These are phyloP conservation scores for Noccaea bulbosa DNA, from an alignment of 345 rosid species.

Conservation along the genomic window DNA sequence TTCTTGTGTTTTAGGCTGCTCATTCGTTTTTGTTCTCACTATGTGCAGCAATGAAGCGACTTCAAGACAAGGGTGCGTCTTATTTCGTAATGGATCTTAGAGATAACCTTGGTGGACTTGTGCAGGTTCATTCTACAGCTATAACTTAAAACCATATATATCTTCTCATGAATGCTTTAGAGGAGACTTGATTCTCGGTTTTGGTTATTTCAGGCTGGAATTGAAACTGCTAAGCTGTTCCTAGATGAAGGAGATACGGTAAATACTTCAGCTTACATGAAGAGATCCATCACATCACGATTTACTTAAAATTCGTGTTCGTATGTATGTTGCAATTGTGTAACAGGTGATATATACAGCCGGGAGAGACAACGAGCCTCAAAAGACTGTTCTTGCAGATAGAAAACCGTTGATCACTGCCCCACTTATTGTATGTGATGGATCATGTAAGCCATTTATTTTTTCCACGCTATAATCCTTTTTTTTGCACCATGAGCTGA, in stretches of 20 bases:
- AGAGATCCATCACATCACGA: not conserved
- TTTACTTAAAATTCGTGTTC: conserved; percentile 9
- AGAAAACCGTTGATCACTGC: conserved; percentile 59
- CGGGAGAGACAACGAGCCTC: conserved; percentile 79
- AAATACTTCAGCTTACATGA: conserved; percentile 25
- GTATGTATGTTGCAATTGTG: conserved; percentile 11
- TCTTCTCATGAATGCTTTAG: not conserved
- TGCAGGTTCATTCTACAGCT: conserved; percentile 58
- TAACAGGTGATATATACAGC: conserved; percentile 80
- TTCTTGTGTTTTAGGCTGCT: conserved; percentile 1
- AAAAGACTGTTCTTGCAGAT: conserved; percentile 66
- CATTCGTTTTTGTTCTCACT: not conserved
- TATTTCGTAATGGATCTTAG: conserved; percentile 89
- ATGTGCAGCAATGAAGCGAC: conserved; percentile 80
- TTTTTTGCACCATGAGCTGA: conserved; percentile 13
- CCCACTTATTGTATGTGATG: conserved; percentile 78
- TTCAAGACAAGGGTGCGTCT: conserved; percentile 86
- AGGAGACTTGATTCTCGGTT: conserved; percentile 12
- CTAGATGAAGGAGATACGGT: conserved; percentile 88
- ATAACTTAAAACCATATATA: conserved; percentile 11
- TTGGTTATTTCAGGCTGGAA: conserved; percentile 77
- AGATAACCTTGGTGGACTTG: conserved; percentile 97
- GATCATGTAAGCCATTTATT: conserved; percentile 39
- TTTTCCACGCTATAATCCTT: not conserved
- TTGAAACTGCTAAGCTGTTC: conserved; percentile 92